phyloP scores from a whole-genome alignment of 106 monocot species.

The Ottelia alismoides region DNA sequence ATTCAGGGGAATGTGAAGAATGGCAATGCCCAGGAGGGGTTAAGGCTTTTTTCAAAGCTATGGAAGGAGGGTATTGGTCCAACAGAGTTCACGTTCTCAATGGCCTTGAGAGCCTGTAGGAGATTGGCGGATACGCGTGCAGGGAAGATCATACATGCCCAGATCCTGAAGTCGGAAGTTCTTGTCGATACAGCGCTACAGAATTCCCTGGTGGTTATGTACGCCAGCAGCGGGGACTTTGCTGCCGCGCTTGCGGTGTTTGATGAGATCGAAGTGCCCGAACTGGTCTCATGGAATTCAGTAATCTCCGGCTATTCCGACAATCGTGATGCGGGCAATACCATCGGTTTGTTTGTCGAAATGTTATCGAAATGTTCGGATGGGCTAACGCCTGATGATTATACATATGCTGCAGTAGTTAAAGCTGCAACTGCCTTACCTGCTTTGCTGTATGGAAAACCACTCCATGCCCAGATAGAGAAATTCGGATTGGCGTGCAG shows the following conservation, averaged over 20 bases:
- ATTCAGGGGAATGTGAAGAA: constrained; percentile 31
- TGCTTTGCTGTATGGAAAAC: constrained; percentile 39
- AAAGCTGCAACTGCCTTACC: constrained; percentile 34
- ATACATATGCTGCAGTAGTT: constrained; percentile 35
- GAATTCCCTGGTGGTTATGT: constrained; percentile 50
- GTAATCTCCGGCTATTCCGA: constrained; percentile 30
- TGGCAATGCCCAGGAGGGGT: constrained; percentile 6
- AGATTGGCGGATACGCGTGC: constrained; percentile 10
- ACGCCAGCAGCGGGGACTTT: constrained; percentile 34
- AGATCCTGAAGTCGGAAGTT: constrained; percentile 21
- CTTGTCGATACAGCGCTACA: constrained; percentile 23
- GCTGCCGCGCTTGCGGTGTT: constrained; percentile 19
- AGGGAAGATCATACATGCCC: constrained; percentile 33
- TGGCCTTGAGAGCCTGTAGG: constrained; percentile 39
- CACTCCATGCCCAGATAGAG: constrained; percentile 50
- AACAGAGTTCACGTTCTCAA: constrained; percentile 27
- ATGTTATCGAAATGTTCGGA: constrained; percentile 12
- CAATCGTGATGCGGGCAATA: constrained; percentile 15
- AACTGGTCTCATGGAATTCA: constrained; percentile 51
- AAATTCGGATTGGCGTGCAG: constrained; percentile 41
- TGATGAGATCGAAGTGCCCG: constrained; percentile 20
- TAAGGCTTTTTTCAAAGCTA: constrained; percentile 21
- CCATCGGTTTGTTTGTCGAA: constrained; percentile 24
- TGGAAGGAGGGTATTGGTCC: constrained; percentile 16
- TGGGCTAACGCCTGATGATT: constrained; percentile 26